Percentiles rank a stretch among this genome's conserved stretches.
Conservation (phyloP, 805 yeast genomes). For the Metschnikowia rubicola region DNA sequence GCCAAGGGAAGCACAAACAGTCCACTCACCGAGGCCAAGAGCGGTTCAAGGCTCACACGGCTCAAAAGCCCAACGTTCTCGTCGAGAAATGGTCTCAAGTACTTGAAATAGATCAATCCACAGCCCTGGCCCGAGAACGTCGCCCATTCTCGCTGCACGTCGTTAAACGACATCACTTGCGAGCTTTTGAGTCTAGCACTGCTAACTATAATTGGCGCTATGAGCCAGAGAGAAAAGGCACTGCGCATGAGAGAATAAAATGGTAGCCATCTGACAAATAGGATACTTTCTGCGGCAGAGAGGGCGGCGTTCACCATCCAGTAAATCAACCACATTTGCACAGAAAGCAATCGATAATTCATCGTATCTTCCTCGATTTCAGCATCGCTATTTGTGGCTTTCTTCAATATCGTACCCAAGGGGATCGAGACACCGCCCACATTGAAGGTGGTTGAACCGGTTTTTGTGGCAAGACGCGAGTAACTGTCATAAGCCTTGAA, state of each 20-base stretch:
- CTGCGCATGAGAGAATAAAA: slow-evolving; percentile 47
- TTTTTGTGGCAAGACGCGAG: slow-evolving; percentile 26
- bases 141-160: slow-evolving; percentile 25
- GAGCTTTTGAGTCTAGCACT: slow-evolving; percentile 20
- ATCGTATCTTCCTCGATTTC: slow-evolving; percentile 17
- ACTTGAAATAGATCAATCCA: slow-evolving; percentile 28
- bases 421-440: slow-evolving; percentile 41
- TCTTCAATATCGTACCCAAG: slow-evolving; percentile 30
- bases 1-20: slow-evolving; percentile 7
- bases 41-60: slow-evolving; percentile 7
- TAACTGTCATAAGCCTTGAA: slow-evolving; percentile 51
- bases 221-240: slow-evolving; percentile 45
- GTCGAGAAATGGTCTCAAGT: slow-evolving; percentile 28
- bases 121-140: slow-evolving; percentile 29
- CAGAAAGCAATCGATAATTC: slow-evolving; percentile 23
- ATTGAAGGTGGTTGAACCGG: slow-evolving; percentile 31
- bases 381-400: slow-evolving; percentile 21
- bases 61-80: slow-evolving; percentile 18
- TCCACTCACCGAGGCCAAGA: slow-evolving; percentile 7
- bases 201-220: slow-evolving; percentile 50
- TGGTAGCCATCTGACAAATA: slow-evolving; percentile 37
- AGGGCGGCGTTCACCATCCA: slow-evolving; percentile 62
- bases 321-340: slow-evolving; percentile 45
- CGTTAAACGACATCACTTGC: slow-evolving; percentile 12
- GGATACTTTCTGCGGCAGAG: slow-evolving; percentile 37